Conservation (phyloP, 148 eudicot species). For the Silene conica region DNA sequence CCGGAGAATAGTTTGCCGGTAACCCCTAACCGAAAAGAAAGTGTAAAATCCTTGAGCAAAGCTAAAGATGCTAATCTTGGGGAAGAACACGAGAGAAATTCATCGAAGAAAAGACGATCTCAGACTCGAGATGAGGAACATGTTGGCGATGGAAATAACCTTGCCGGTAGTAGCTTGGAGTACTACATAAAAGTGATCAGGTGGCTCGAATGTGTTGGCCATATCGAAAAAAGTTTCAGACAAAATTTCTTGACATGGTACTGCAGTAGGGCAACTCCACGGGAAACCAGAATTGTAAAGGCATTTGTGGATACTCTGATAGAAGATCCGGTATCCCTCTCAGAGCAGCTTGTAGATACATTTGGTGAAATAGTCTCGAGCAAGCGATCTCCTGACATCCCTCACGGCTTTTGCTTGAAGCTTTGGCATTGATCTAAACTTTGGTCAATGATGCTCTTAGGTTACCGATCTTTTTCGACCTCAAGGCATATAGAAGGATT, state of each 20-base stretch:
- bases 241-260: constrained; percentile 86
- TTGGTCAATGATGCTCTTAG: constrained; percentile 1
- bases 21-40: constrained; percentile 60
- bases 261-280: constrained; percentile 68
- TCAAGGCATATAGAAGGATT: constrained; percentile 16
- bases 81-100: constrained; percentile 36
- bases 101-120: constrained; percentile 42
- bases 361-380: constrained; percentile 58
- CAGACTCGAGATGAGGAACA: constrained; percentile 37
- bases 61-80: constrained; percentile 29
- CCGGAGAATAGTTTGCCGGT: constrained; percentile 48
- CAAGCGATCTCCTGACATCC: constrained; percentile 37
- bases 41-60: constrained; percentile 18
- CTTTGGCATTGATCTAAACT: constrained; percentile 60
- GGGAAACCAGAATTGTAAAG: constrained; percentile 65
- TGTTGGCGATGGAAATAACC: constrained; percentile 23
- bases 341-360: constrained; percentile 79
- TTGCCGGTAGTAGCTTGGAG: constrained; percentile 40
- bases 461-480: constrained; percentile 23
- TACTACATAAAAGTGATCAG: constrained; percentile 66
- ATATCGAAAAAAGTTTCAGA: constrained; percentile 61
- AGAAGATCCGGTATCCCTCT: constrained; percentile 65
- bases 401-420: constrained; percentile 69
- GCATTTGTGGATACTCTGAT: constrained; percentile 59
- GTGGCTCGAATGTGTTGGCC: constrained; percentile 70